These are phyloP conservation scores for Umbelopsis sp. DNA, from an alignment of 192 early-diverging fungal genomes.

Conservation along the genomic window DNA sequence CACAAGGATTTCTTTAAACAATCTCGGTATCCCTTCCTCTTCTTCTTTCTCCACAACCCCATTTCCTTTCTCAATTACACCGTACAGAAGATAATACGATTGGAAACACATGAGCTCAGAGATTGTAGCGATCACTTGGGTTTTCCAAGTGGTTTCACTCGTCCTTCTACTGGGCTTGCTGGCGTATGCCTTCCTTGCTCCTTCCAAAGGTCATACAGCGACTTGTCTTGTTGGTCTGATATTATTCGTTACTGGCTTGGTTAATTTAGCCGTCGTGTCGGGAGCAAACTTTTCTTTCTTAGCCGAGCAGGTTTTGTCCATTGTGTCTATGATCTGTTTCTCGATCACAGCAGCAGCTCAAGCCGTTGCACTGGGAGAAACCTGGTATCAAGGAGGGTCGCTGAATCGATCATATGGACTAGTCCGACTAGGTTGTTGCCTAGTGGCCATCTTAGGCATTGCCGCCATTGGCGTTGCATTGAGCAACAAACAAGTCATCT, in stretches of 20 bases:
- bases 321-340: background rate
- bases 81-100: background rate
- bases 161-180: background rate
- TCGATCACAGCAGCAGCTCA: background rate
- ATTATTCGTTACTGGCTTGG: background rate
- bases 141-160: slow-evolving; percentile 8
- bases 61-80: background rate
- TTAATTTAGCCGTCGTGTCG: background rate
- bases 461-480: slow-evolving; percentile 12
- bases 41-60: no score
- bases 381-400: background rate
- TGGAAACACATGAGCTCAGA: background rate
- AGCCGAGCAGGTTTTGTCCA: slow-evolving; percentile 1
- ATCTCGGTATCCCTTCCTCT: background rate
- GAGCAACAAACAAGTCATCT: slow-evolving; percentile 14
- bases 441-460: slow-evolving; percentile 13
- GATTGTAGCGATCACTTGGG: slow-evolving; percentile 16
- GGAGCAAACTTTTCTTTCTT: background rate
- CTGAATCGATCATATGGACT: background rate
- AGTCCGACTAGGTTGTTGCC: slow-evolving; percentile 2
- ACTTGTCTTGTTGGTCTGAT: background rate
- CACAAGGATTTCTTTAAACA: background rate
- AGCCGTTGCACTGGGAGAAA: slow-evolving; percentile 3
- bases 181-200: background rate
- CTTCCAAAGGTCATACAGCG: background rate